phyloP scores from a whole-genome alignment of 306 rosid genomes.

The Fragaria iinumae region DNA sequence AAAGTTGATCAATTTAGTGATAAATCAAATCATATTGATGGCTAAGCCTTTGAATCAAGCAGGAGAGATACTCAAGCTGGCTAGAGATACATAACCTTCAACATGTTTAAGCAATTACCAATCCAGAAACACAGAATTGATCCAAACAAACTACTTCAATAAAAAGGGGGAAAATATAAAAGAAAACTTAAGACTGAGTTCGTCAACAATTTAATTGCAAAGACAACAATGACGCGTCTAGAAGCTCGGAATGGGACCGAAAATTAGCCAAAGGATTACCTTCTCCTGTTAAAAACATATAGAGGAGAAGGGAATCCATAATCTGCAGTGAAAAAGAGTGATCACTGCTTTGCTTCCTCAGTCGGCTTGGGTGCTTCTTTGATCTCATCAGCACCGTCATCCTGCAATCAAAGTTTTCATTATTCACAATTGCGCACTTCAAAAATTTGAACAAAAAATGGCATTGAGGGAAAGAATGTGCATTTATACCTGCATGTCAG shows the following conservation, averaged over 20 bases:
- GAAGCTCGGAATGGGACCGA: slow-evolving; percentile 38
- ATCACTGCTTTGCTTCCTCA: slow-evolving; percentile 66
- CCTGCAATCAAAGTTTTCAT: slow-evolving; percentile 41
- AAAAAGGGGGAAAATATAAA: background rate
- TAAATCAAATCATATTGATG: background rate
- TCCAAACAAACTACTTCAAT: slow-evolving; percentile 51
- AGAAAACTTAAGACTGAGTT: slow-evolving; percentile 31
- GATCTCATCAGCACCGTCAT: slow-evolving; percentile 94
- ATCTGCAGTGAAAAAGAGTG: slow-evolving; percentile 28
- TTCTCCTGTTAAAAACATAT: slow-evolving; percentile 76
- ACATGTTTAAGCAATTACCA: slow-evolving; percentile 47
- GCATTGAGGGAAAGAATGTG: background rate
- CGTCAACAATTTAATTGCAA: slow-evolving; percentile 53
- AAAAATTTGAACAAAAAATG: background rate
- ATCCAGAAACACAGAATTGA: slow-evolving; percentile 59
- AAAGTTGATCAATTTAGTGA: background rate
- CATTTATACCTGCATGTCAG: slow-evolving; percentile 86
- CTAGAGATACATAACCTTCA: slow-evolving; percentile 40
- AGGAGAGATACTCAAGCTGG: slow-evolving; percentile 27
- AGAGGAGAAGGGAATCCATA: slow-evolving; percentile 69
- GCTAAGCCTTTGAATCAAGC: background rate
- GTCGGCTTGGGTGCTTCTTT: slow-evolving; percentile 69
- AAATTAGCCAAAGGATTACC: slow-evolving; percentile 49
- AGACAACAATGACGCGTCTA: slow-evolving; percentile 65
- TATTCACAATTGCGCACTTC: background rate